Conservation (phyloP, 2,329 filamentous ascomycete species). For the Sphaceloma murrayae region DNA sequence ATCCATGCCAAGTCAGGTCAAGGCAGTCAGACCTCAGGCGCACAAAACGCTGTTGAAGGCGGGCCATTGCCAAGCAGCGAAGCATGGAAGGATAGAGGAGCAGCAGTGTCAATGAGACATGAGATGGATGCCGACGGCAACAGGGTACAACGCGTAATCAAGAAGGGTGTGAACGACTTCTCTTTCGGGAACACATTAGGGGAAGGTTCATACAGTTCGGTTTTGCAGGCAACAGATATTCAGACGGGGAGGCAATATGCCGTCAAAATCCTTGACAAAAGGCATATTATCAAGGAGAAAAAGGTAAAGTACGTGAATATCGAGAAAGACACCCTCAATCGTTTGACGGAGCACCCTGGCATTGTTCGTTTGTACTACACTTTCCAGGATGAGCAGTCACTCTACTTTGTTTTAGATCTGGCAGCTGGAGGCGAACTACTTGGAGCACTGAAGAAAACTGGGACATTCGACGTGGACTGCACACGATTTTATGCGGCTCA, state of each 20-base stretch:
- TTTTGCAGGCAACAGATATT: slow-evolving; percentile 83
- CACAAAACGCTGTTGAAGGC: slow-evolving; percentile 45
- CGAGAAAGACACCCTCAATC: slow-evolving; percentile 94
- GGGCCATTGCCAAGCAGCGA: slow-evolving; percentile 60
- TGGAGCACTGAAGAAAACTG: slow-evolving; percentile 85
- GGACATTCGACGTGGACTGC: slow-evolving; percentile 91
- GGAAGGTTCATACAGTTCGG: slow-evolving; percentile 96
- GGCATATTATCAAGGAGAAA: slow-evolving; percentile 99
- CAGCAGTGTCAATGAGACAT: slow-evolving; percentile 71
- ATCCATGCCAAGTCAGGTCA: slow-evolving; percentile 1
- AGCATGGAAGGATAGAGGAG: slow-evolving; percentile 92
- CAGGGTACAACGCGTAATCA: slow-evolving; percentile 71
- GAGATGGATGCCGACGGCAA: slow-evolving; percentile 81
- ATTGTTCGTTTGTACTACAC: slow-evolving; percentile 97
- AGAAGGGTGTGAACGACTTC: slow-evolving; percentile 97
- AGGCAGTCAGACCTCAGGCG: slow-evolving; percentile 24
- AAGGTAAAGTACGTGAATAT: slow-evolving; percentile 99
- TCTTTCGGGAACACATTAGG: slow-evolving; percentile 83
- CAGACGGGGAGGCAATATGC: slow-evolving; percentile 94
- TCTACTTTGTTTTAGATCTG: slow-evolving; percentile 94
- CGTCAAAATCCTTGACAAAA: slow-evolving; percentile 95
- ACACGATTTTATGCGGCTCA: slow-evolving; percentile 89
- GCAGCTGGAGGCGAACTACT: slow-evolving; percentile 87
- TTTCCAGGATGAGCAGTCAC: slow-evolving; percentile 89
- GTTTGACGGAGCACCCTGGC: slow-evolving; percentile 89